These are phyloP conservation scores for Phyllosticta citribraziliensis DNA, from an alignment of 2,329 filamentous ascomycete genomes.

Conservation along the genomic window DNA sequence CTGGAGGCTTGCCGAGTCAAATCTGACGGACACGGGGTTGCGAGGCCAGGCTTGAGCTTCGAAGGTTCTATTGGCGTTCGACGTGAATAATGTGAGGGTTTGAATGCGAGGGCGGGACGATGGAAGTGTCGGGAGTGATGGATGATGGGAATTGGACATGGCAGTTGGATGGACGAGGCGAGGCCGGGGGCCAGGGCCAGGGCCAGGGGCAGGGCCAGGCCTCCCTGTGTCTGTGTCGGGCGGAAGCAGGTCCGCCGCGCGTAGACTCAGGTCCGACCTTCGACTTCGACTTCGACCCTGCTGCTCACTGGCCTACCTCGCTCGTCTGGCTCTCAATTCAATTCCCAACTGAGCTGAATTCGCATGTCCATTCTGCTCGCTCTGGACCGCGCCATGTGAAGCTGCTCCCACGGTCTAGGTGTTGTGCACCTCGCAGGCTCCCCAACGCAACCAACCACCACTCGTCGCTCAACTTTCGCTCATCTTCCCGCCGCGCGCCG, in stretches of 20 bases:
- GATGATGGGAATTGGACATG: neutral
- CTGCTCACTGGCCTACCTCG: too few relatives aligned
- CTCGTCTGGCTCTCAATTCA: neutral
- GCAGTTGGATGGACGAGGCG: neutral
- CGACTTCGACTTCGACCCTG: too few relatives aligned
- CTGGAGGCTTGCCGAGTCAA: neutral
- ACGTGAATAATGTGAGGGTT: neutral
- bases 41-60: neutral
- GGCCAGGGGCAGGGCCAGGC: neutral
- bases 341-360: too few relatives aligned
- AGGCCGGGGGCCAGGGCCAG: too few relatives aligned
- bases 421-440: too few relatives aligned
- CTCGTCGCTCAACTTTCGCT: neutral
- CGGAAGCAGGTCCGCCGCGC: neutral
- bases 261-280: too few relatives aligned
- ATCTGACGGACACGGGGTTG: neutral
- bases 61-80: neutral
- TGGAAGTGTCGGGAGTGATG: neutral
- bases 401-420: too few relatives aligned
- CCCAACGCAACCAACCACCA: too few relatives aligned
- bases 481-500: neutral
- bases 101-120: neutral
- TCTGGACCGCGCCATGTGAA: too few relatives aligned
- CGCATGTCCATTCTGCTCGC: too few relatives aligned
- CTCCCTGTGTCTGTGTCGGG: too few relatives aligned